Evolutionary conservation across 164 flowering plant genomes (phyloP), one percentile per base, ranked within the genome.

Genomic region (Warburgia ugandensis): DNA sequence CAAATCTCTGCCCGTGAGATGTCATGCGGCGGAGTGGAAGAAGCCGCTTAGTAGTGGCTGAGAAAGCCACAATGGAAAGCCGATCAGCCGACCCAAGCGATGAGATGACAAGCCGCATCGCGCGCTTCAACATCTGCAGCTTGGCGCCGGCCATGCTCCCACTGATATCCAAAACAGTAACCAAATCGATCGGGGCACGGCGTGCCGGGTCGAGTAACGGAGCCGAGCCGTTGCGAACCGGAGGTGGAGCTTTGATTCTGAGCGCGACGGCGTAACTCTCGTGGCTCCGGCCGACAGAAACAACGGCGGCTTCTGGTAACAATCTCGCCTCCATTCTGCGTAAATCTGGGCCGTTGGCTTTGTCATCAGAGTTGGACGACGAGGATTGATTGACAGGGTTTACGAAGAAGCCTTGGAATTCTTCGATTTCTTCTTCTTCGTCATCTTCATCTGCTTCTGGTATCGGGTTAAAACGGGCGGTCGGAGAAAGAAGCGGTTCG

Each of bases 171-270:
- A 86, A 65, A 36, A 88, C 87, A 6, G 89, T 57, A 13, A 88
- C 92, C 31, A 92, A 44, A 64, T 92, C 99, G 40, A 88, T 65
- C 41, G 99, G 89, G 1, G 89, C 77, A 1, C 92, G 83, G 14
- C 68, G 66, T 1, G 50, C 32, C 5, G 71, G 62, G 30, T 61
- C 65, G 20, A 69, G 53, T 23, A 63, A 56, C 16, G 73, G 65
- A 43, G 71, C 54, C 21, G 60, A 32, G 22, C 47, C 33, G 12
- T 50, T 38, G 32, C 75, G 69, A 22, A 35, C 60, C 7, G 74
- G 74, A 14, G 86, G 83, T 14, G 67, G 50, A 1, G 70, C 99
- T 47, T 83, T 89, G 22, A 89, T 73, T 26, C 63, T 69, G 48
- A 94, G 36, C 3, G 77, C 86, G 48, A 89, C 82, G 5, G 77